Base-by-base conservation (phyloP, 257 asterid genomes). In the Fraxinus anomala region DNA sequence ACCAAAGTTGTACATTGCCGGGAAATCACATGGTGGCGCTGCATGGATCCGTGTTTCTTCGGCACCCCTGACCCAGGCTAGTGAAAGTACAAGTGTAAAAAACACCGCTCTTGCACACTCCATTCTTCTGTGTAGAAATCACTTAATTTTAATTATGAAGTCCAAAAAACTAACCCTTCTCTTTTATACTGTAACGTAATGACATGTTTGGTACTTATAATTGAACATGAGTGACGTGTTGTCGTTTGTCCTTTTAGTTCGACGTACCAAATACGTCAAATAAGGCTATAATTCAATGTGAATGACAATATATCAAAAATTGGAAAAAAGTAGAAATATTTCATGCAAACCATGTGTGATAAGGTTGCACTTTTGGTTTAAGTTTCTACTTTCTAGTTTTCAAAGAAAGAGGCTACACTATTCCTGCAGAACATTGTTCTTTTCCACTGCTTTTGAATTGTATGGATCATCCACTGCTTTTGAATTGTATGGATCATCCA, bases 1-100 rank as follows among this genome's bases (percentile, higher is more conserved):
- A 1, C 93, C 91, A 12, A 90, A 90, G 77, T 90, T 89, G 86
- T 85, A 90, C 9, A 87, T 78, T 8, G 89, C 92, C 4, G 90
- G 96, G 69, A 84, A 85, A 8, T 86, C 68, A 39, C 96, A 89
- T 10, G 83, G 84, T 28, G 89, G 72, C 30, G 59, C n/a, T 7
- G 81, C 34, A 40, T 28, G 49, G 33, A 56, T 4, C 39, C 76
- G 39, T 69, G 72, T 65, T 70, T 19, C 81, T 13, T 16, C 34
- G n/a, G 56, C 68, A 14, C 16, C 63, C 24, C 39, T 2, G 1
- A 30, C 3, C 26, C 33, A 3, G 3, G 79, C 51, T 14, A 70
- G 8, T 37, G 75, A 78, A 71, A 86, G 40, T 19, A 80, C 26
- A 7, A 73, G 0, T 17, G 76, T 72, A n/a, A 69, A n/a, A 2